These are phyloP conservation scores for Cucurbita ficifolia DNA, from an alignment of 306 rosid genomes.

Conservation along the genomic window DNA sequence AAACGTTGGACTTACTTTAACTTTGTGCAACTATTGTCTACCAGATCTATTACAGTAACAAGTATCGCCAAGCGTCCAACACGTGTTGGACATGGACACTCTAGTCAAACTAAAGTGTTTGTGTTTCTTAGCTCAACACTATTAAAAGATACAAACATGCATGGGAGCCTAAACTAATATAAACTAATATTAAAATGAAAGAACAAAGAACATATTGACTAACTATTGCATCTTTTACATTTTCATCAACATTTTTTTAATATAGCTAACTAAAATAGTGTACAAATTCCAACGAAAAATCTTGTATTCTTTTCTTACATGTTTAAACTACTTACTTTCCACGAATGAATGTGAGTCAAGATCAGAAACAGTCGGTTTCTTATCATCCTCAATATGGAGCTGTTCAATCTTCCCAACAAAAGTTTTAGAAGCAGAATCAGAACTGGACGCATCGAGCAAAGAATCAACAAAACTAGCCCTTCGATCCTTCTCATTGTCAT, in stretches of 20 bases:
- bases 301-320: background rate
- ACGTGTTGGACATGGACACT: too few relatives aligned
- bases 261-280: background rate
- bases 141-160: background rate
- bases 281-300: background rate
- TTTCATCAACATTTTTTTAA: background rate
- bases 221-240: background rate
- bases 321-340: conserved; percentile 36
- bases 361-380: conserved; percentile 18
- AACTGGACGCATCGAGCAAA: conserved; percentile 37
- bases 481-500: conserved; percentile 61
- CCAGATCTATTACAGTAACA: too few relatives aligned
- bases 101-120: too few relatives aligned
- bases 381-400: conserved; percentile 16
- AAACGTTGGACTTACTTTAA: too few relatives aligned
- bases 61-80: too few relatives aligned
- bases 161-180: background rate
- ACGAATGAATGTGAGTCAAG: conserved; percentile 26
- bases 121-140: background rate
- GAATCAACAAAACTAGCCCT: conserved; percentile 77
- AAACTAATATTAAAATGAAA: too few relatives aligned
- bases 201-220: background rate
- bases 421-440: conserved; percentile 26
- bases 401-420: conserved; percentile 19
- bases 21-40: too few relatives aligned